Evolutionary conservation across 129 eudicot genomes (phyloP), one percentile per base, ranked within the genome.

Genomic region (Pulicaria dysenterica): DNA sequence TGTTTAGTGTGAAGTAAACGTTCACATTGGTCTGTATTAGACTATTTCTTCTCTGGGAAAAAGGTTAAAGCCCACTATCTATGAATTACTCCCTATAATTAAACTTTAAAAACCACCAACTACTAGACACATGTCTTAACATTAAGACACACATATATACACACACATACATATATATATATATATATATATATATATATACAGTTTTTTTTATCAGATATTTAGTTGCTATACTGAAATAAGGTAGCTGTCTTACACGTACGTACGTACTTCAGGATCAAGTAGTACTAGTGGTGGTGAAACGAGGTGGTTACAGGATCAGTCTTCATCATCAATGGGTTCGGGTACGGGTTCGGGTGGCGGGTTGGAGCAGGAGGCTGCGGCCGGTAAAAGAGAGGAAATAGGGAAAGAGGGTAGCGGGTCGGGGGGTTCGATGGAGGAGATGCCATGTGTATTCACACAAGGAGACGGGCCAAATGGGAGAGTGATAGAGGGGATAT

Each of bases 361-460:
- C 48, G 72, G 5, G 7, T 54, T 4, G 73, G 73, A 19, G 41
- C 3, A 19, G 40, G 85, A 81, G n/a, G n/a, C n/a, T n/a, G 48
- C 42, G 54, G 56, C 84, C 75, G 76, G 81, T 0, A 83, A 68
- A 54, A 65, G 17, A 7, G 67, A 57, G 12, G 79, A 68, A 17
- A n/a, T n/a, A n/a, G 79, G 77, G 34, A 75, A 58, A 61, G 85
- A 73, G 77, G 58, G 41, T n/a, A n/a, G n/a, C 4, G 79, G 76
- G 54, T 50, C 72, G 24, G 69, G 78, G 24, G 69, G 78, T 45
- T 58, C 88, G 7, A 44, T 85, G 43, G 80, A 76, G 61, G 88
- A 92, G 24, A 91, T 91, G 97, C 97, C 97, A 6, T 84, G 96
- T 39, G 97, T 91, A 7, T 88, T 83, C 73, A 91, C 96, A 0